Conservation (phyloP, 345 rosid species). For the Raphanus raphanistrum region DNA sequence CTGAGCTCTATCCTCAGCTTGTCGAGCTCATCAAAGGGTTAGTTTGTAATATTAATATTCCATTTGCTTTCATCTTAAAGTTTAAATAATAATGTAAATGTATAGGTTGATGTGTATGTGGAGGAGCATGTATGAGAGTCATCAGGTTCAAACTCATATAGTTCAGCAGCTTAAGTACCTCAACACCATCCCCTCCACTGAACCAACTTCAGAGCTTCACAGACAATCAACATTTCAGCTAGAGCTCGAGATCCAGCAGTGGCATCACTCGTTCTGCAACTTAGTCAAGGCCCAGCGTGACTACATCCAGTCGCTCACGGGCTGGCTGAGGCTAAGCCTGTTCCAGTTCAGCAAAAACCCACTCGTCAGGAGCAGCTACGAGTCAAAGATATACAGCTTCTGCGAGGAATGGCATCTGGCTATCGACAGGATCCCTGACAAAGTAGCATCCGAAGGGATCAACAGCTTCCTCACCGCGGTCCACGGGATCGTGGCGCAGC, state of each 20-base stretch:
- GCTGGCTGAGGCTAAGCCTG: constrained; percentile 93
- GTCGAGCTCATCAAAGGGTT: constrained; percentile 86
- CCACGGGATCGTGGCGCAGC: constrained; percentile 86
- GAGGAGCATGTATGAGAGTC: constrained; percentile 99
- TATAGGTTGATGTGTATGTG: constrained; percentile 90
- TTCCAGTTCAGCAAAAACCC: constrained; percentile 82
- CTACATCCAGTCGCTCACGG: constrained; percentile 79
- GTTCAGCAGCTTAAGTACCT: constrained; percentile 94
- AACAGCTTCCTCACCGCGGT: constrained; percentile 77
- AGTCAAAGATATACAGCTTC: constrained; percentile 76
- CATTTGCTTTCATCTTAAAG: background rate
- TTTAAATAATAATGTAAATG: constrained; percentile 6
- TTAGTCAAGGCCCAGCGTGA: constrained; percentile 78
- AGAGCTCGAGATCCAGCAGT: constrained; percentile 87
- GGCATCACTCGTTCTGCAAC: constrained; percentile 89
- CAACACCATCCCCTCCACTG: constrained; percentile 79
- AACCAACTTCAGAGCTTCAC: constrained; percentile 90
- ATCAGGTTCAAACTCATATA: constrained; percentile 94
- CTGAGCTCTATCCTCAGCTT: constrained; percentile 85
- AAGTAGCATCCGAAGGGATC: constrained; percentile 97
- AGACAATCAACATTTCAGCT: constrained; percentile 87
- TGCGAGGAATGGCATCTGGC: constrained; percentile 93
- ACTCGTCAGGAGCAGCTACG: constrained; percentile 46
- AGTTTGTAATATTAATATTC: constrained; percentile 39
- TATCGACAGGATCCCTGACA: constrained; percentile 83